Base-by-base conservation (phyloP, 1,284 basidiomycete species). In the Moniliophthora roreri region DNA sequence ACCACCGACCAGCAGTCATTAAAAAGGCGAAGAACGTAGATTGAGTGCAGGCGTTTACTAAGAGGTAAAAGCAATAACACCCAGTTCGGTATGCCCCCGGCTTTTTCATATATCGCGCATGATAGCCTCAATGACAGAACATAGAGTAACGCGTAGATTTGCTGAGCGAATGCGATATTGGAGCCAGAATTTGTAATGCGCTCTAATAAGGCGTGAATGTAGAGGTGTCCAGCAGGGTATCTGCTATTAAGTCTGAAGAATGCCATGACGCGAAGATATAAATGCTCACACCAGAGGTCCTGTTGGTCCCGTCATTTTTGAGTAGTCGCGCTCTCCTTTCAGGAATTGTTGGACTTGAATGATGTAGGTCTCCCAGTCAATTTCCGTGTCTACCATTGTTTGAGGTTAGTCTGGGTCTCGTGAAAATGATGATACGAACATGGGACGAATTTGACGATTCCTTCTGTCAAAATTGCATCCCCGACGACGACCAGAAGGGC, bases 311-410 rank as follows among this genome's bases (percentile, higher is more conserved):
- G 81, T 77, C 55, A 99, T 89, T 53, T 79, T 73, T n/a, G 82
- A 76, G 67, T 99, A 99, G 67, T 95, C 84, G 24, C 89, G 77
- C 69, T 97, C 88, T 36, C 96, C 96, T 42, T 84, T 80, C 42
- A 90, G 64, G 69, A 91, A 95, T 46, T 91, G 69, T 50, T 87
- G 79, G 1, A 91, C 82, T 58, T 99, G 97, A 55, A 89, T 78
- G 81, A 95, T 89, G 65, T 97, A 97, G 0, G 95, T 96, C 66
- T 85, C 81, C 83, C 91, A 99, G 73, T 99, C 97, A 64, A 99
- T 99, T 72, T 99, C 96, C n/a, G 97, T 99, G 73, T 95, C 94
- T 96, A 71, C 50, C 50, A 51, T 39, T 32, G n/a, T 34, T 21
- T 39, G 44, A 23, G 39, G 42, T 42, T 13, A 26, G 36, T 46